Conservation (phyloP, 495 filamentous ascomycete genomes). For the Evernia prunastri region DNA sequence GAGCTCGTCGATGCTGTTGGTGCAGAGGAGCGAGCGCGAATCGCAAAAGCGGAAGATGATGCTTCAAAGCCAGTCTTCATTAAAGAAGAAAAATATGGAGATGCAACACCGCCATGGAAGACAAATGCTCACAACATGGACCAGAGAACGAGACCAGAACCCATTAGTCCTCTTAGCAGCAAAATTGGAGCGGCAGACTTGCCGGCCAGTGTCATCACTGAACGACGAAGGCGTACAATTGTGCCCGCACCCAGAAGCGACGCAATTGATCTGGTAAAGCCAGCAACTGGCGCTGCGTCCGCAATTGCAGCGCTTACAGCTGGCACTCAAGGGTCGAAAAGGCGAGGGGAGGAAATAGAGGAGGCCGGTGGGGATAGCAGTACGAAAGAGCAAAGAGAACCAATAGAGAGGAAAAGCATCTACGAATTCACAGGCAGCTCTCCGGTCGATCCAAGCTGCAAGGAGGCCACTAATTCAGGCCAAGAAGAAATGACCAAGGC, state of each 20-base stretch:
- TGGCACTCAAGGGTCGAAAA: slow-evolving; percentile 10
- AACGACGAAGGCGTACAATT: slow-evolving; percentile 24
- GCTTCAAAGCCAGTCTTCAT: background rate
- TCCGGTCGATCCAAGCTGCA: slow-evolving; percentile 4
- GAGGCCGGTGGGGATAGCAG: background rate
- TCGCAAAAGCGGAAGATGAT: slow-evolving; percentile 12
- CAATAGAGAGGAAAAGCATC: slow-evolving; percentile 13
- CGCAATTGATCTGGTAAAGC: background rate
- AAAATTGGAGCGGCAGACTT: slow-evolving; percentile 20
- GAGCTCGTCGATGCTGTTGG: slow-evolving; percentile 65
- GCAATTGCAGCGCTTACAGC: slow-evolving; percentile 24
- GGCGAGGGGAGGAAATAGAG: background rate
- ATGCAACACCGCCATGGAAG: slow-evolving; percentile 21
- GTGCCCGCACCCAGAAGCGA: slow-evolving; percentile 14
- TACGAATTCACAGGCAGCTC: slow-evolving; percentile 26
- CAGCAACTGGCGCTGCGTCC: slow-evolving; percentile 14
- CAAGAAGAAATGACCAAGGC: slow-evolving; percentile 11
- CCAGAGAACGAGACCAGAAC: slow-evolving; percentile 17
- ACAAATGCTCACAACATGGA: slow-evolving; percentile 14
- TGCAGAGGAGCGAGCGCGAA: slow-evolving; percentile 36
- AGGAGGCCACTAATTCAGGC: slow-evolving; percentile 1
- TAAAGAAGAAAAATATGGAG: slow-evolving; percentile 23
- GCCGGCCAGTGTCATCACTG: slow-evolving; percentile 24
- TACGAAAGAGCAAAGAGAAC: slow-evolving; percentile 3
- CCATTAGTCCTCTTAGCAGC: slow-evolving; percentile 25